Evolutionary conservation across 805 yeast genomes (phyloP), one percentile per base, ranked within the genome.

Genomic region (Candida golubevii): DNA sequence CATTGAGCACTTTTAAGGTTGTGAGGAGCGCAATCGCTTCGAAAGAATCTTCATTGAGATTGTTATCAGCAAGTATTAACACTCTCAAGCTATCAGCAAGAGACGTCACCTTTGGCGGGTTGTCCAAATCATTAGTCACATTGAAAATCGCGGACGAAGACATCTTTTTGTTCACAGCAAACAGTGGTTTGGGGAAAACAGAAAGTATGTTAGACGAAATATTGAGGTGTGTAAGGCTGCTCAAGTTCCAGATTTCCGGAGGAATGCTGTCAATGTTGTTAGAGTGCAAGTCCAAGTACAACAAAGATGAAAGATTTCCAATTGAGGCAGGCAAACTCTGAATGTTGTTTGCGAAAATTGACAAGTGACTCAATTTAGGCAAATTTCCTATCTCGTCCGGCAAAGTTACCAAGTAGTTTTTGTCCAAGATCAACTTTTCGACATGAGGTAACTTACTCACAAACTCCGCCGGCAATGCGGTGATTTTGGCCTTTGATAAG

Each of bases 61-160:
- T 82, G 61, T 93, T 93, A 59, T 91, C 98, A 11, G 93, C 85
- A 34, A 88, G 69, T 33, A 80, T 75, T 33, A 93, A 74, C 23
- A 71, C 66, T 44, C 74, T 62, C 46, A 89, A 67, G 28, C 79
- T 74, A 41, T 74, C 74, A 1, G 82, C 73, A 39, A 79, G 56
- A 0, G 74, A 61, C 4, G 33, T 27, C 1, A 13, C 11, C 2
- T n/a, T 10, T 4, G 23, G 15, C 26, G 34, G 11, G 2, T 13
- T 33, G 12, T 30, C 34, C 18, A 8, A 32, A 4, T 26, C 29
- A 4, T 38, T 45, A 2, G 39, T 23, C 11, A 15, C 32, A 8
- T 39, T 34, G 36, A 36, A 38, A 7, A 41, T 18, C 14, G 46
- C 66, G 1, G 66, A 50, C 1, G 69, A 60, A 1, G 70, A 60